Evolutionary conservation across 73 alveolate genomes (phyloP), one percentile per base, ranked within the genome.

Genomic region (Breviolum minutum): DNA sequence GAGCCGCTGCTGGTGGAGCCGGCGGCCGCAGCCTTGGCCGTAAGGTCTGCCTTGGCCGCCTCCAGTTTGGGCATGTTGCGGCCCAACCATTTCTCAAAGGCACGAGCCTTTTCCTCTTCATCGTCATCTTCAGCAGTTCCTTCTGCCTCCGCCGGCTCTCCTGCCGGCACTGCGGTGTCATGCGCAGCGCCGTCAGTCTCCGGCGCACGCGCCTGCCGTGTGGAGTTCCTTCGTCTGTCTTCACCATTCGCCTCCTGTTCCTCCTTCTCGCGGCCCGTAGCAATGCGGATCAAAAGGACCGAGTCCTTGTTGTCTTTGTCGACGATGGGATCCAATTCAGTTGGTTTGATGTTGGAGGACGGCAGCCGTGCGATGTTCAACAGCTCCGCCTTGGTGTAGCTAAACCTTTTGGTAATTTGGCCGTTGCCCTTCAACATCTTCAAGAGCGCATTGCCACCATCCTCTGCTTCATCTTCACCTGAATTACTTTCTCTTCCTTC

Each of bases 291-390:
- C 79, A 92, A 84, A 61, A 92, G 98, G 20, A 62, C 80, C 68
- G 98, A 92, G 90, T 92, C 54, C 98, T 92, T 92, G 91, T 92
- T 92, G 98, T 92, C 98, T 66, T 92, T 92, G 73, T 92, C 98
- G 10, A 92, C 54, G 69, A 92, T 61, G 66, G 98, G 98, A 27
- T 92, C 98, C 66, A 92, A 64, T 77, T 92, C 90, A 5, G 76
- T 22, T n/a, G 98, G 98, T 66, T 92, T 92, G 69, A 74, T 66
- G 62, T 73, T 92, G 90, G 98, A 74, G 66, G 98, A 88, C 40
- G 98, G 80, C 40, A 92, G 90, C 30, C 76, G 85, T 63, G 98
- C 61, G 64, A 92, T 74, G 24, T 80, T 48, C 85, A 92, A 79
- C 90, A 92, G 80, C 90, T 92, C 90, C 29, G 90, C 90, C 90